Percentiles rank a stretch among this genome's conserved stretches.
phyloP scores from a whole-genome alignment of 2,329 filamentous ascomycete species.

The Cytospora paraplurivora region DNA sequence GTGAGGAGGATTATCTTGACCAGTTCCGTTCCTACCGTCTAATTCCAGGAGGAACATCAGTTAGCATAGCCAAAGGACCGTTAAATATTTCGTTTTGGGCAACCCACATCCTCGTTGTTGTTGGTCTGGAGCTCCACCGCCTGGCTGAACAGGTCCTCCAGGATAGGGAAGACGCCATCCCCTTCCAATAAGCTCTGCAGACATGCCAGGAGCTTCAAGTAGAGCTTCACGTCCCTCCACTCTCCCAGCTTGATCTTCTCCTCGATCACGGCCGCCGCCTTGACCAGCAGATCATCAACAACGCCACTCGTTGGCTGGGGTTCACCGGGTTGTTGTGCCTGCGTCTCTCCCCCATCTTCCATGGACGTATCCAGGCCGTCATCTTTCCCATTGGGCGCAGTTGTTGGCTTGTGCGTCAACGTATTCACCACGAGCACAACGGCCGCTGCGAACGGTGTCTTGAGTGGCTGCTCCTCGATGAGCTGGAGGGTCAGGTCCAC shows the following conservation, averaged over 20 bases:
- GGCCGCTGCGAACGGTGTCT: constrained; percentile 92
- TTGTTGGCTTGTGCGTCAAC: constrained; percentile 45
- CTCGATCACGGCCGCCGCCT: constrained; percentile 64
- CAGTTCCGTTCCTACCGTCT: constrained; percentile 78
- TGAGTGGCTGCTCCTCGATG: constrained; percentile 88
- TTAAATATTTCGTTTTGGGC: background rate
- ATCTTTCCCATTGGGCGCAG: constrained; percentile 15
- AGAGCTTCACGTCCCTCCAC: constrained; percentile 90
- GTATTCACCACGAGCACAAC: constrained; percentile 80
- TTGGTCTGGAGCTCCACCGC: constrained; percentile 93
- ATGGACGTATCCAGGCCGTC: constrained; percentile 23
- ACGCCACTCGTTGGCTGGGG: constrained; percentile 53
- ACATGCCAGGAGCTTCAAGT: constrained; percentile 86
- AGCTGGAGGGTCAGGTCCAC: constrained; percentile 75
- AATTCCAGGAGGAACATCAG: constrained; percentile 17
- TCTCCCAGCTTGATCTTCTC: constrained; percentile 69
- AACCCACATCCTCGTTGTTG: constrained; percentile 84
- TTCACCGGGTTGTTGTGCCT: constrained; percentile 11
- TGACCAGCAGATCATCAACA: constrained; percentile 68
- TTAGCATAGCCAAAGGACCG: background rate
- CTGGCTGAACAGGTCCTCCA: constrained; percentile 87
- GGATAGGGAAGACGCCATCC: constrained; percentile 79
- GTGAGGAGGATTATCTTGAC: constrained; percentile 96
- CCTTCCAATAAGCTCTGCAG: constrained; percentile 78
- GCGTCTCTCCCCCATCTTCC: constrained; percentile 19